phyloP scores from a whole-genome alignment of 208 protist genomes.

The Acanthamoeba healyi region DNA sequence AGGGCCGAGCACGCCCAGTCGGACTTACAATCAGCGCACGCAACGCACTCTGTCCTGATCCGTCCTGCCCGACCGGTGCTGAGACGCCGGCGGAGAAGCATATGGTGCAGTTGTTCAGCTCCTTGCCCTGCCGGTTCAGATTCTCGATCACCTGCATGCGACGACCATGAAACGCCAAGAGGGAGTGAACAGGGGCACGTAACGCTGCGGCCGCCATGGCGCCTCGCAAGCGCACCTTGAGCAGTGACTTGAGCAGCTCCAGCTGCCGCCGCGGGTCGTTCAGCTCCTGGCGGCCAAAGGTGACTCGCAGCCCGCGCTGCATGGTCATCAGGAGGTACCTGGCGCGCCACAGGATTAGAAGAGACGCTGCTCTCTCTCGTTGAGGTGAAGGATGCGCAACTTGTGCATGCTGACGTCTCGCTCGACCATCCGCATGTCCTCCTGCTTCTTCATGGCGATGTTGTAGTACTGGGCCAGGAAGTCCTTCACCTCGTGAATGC shows the following conservation, averaged over 20 bases:
- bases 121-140: not conserved
- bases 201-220: no score
- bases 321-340: conserved; percentile 35
- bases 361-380: not conserved
- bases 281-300: conserved; percentile 22
- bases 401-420: conserved; percentile 50
- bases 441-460: conserved; percentile 44
- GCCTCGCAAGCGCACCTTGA: not conserved
- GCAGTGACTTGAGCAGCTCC: not conserved
- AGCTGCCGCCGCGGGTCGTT: conserved; percentile 16
- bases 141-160: conserved; percentile 5
- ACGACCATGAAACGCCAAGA: no score
- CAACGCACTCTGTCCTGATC: not conserved
- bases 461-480: conserved; percentile 28
- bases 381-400: not conserved
- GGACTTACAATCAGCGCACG: not conserved
- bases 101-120: conserved; percentile 31
- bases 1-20: not conserved
- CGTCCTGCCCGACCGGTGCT: not conserved
- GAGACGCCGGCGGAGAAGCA: conserved; percentile 53
- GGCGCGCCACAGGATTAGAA: not conserved
- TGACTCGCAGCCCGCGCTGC: conserved; percentile 27
- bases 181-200: no score
- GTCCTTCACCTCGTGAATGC: conserved; percentile 2
- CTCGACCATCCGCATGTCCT: conserved; percentile 14